phyloP scores from a whole-genome alignment of 108 stramenopile genomes.

The Fistulifera solaris region DNA sequence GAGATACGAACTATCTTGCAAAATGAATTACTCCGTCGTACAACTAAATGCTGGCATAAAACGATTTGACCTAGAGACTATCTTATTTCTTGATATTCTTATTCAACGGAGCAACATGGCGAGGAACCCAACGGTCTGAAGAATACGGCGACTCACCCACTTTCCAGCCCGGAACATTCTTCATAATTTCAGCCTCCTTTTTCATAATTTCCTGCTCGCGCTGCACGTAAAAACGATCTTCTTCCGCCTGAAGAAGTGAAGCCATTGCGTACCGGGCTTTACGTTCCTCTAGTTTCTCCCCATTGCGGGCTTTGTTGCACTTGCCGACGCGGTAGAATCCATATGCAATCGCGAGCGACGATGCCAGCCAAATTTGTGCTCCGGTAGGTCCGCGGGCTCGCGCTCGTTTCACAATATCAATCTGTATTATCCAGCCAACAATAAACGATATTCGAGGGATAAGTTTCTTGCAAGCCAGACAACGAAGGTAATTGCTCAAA shows the following conservation, averaged over 20 bases:
- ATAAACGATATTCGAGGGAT: neutral
- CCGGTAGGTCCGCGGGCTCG: constrained; percentile 71
- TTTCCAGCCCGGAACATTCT: constrained; percentile 63
- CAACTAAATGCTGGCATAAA: too few relatives aligned
- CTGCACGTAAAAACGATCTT: constrained; percentile 65
- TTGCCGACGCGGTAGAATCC: constrained; percentile 68
- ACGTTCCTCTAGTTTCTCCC: constrained; percentile 67
- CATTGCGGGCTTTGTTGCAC: constrained; percentile 47
- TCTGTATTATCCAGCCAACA: constrained; percentile 12
- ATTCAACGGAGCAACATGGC: constrained; percentile 25
- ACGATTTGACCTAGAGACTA: too few relatives aligned
- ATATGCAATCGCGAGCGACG: constrained; percentile 43
- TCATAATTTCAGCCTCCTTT: constrained; percentile 73
- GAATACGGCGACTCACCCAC: constrained; percentile 36
- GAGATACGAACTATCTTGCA: too few relatives aligned
- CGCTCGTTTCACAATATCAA: constrained; percentile 12
- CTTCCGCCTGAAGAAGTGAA: constrained; percentile 75
- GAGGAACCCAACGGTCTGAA: constrained; percentile 29
- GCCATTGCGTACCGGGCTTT: constrained; percentile 62
- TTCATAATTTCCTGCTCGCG: constrained; percentile 46
- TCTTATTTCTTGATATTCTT: constrained; percentile 28
- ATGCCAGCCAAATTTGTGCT: constrained; percentile 68
- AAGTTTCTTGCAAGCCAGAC: neutral
- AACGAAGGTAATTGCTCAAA: too few relatives aligned
- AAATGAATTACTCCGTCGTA: too few relatives aligned